Evolutionary conservation across 306 rosid genomes (phyloP), one percentile per base, ranked within the genome.

Genomic region (Pterocarpus santalinus): DNA sequence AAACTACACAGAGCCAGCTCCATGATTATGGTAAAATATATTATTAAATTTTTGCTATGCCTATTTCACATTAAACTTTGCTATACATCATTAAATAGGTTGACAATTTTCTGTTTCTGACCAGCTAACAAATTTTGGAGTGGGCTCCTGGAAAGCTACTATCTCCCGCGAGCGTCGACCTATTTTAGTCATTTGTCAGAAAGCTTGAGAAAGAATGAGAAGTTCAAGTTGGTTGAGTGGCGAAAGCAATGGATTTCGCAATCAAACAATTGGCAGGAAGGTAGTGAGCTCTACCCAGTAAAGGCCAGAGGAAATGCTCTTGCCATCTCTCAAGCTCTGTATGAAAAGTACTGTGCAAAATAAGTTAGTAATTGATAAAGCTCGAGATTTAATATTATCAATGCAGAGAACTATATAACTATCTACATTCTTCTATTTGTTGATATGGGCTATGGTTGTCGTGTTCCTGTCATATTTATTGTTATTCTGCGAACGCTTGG

Each of bases 81-180:
- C 22, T 52, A 13, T 52, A 4, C 58, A 52, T 13, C n/a, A 15
- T 16, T 17, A n/a, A 55, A 5, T n/a, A 2, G 5, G 75, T 69
- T 44, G 79, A 72, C 71, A 60, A 2, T 56, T 77, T 74, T 72
- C 65, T 79, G 38, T 82, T 73, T 4, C 8, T 73, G 11, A 83
- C 52, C 73, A 95, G 97, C 97, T 7, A 95, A 93, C 88, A 95
- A 90, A 68, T 91, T 86, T 85, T 92, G 97, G 97, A 92, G 95
- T 41, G 98, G 97, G 28, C 88, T 91, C 56, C 72, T 91, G 35
- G 89, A 83, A 85, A 81, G 86, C 78, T 90, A 95, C 89, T 92
- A 92, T 88, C 94, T 95, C n/a, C 98, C 97, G 1, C 89, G 97
- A 76, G 97, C 95, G 80, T 83, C 93, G 8, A 84, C 91, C 70